These are phyloP conservation scores for Notholithocarpus densiflorus DNA, from an alignment of 306 rosid species.

Conservation along the genomic window DNA sequence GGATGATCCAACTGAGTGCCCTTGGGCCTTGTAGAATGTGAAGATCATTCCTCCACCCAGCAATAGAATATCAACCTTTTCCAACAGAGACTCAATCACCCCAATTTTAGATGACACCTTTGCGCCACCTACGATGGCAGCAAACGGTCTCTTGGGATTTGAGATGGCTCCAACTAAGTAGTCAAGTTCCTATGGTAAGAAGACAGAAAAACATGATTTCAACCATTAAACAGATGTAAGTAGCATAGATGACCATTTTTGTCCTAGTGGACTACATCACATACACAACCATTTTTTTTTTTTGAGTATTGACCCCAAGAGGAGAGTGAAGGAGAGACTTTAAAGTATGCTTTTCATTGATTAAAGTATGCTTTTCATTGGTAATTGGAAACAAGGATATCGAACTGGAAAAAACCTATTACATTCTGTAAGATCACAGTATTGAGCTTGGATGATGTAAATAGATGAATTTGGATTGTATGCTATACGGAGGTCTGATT, in stretches of 20 bases:
- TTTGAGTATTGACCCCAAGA: too few relatives aligned
- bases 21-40: slow-evolving; percentile 97
- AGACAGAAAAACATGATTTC: background rate
- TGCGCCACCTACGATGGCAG: slow-evolving; percentile 89
- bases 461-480: background rate
- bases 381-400: background rate
- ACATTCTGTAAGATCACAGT: background rate
- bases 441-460: background rate
- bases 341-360: background rate
- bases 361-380: background rate
- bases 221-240: background rate
- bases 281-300: too few relatives aligned
- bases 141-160: slow-evolving; percentile 89
- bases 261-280: too few relatives aligned
- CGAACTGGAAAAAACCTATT: background rate
- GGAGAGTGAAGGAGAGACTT: background rate
- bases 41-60: slow-evolving; percentile 92
- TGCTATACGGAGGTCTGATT: background rate
- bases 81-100: slow-evolving; percentile 86
- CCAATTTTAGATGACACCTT: slow-evolving; percentile 94
- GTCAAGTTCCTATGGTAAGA: slow-evolving; percentile 72
- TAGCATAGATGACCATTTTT: background rate
- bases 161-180: slow-evolving; percentile 83
- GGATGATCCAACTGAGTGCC: slow-evolving; percentile 68
- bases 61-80: slow-evolving; percentile 64